Evolutionary conservation across 208 protist species (phyloP).

Genomic region (Histomonas meleagridis): DNA sequence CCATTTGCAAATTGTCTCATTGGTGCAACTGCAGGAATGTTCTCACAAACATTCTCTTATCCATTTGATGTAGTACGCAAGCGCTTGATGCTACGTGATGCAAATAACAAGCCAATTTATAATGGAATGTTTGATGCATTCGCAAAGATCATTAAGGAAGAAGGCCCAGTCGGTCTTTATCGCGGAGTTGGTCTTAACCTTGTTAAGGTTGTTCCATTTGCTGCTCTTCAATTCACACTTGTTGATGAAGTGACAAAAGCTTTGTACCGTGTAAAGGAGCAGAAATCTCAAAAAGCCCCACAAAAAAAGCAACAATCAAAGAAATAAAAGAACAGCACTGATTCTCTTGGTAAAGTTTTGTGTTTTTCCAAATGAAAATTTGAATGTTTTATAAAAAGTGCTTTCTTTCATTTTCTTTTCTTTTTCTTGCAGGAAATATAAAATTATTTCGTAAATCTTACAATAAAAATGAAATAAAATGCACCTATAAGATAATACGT

Average conservation of each 20-base stretch:
- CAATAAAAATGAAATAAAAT: no score
- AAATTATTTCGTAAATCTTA: no score
- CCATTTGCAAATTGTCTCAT: slow-evolving; percentile 17
- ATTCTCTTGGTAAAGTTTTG: no score
- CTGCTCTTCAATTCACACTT: slow-evolving; percentile 30
- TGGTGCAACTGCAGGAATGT: slow-evolving; percentile 35
- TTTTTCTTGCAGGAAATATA: no score
- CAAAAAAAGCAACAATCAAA: background rate
- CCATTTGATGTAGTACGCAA: slow-evolving; percentile 31
- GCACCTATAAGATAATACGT: no score
- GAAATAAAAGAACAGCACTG: no score
- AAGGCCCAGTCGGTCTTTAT: background rate
- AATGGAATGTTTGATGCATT: slow-evolving; percentile 21
- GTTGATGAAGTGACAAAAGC: background rate
- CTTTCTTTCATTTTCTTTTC: no score
- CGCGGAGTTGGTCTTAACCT: slow-evolving; percentile 12
- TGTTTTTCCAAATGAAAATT: no score
- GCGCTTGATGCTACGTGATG: background rate
- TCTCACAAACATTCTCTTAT: slow-evolving; percentile 33
- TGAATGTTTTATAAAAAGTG: no score
- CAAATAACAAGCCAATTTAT: slow-evolving; percentile 19
- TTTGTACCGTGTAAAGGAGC: background rate
- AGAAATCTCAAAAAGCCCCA: background rate
- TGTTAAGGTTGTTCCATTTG: slow-evolving; percentile 34
- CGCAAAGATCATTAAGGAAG: background rate